Evolutionary conservation across 202 grass and related monocot genomes (phyloP), one percentile per base, ranked within the genome.

Genomic region (Schoenoplectus tabernaemontani): DNA sequence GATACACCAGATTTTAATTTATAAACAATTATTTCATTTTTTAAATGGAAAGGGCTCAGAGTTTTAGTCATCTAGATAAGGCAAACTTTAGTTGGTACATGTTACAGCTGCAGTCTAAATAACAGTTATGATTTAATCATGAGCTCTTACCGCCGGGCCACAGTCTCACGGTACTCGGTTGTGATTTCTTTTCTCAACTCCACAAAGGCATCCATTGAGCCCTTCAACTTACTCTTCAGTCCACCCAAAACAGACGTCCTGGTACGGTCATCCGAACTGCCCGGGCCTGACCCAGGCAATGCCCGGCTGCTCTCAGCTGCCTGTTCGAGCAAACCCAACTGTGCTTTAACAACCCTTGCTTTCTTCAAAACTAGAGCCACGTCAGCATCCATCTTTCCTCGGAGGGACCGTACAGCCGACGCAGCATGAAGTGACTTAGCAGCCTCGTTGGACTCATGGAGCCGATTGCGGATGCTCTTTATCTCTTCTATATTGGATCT

Each of bases 301-400:
- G 91, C 82, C 0, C 85, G 85, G 87, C 89, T 97, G 6, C 83
- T 85, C 13, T 89, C 91, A 81, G 91, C 93, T 51, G 93, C 89
- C 62, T 85, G 85, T 76, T 97, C 93, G 2, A 97, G 84, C 4
- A 91, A 89, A 79, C 93, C 91, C 37, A 97, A 89, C 0, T 88
- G 91, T 7, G 93, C 85, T 88, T 97, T 97, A 0, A 97, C 79
- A 4, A 92, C 56, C 82, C 91, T 97, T 20, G 87, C 94, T 87
- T 92, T 97, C 87, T 93, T 91, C 69, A 97, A 91, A 50, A 91
- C 91, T 0, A 77, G 41, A 0, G 46, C 28, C 0, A 81, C 84
- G 81, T 97, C 89, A 65, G 80, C 72, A 81, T 97, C 94, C 94
- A 93, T 93, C 2, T 85, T 89, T 0, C 82, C 43, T 0, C 91